These are phyloP conservation scores for Boechera stricta DNA, from an alignment of 345 rosid species.

Conservation along the genomic window DNA sequence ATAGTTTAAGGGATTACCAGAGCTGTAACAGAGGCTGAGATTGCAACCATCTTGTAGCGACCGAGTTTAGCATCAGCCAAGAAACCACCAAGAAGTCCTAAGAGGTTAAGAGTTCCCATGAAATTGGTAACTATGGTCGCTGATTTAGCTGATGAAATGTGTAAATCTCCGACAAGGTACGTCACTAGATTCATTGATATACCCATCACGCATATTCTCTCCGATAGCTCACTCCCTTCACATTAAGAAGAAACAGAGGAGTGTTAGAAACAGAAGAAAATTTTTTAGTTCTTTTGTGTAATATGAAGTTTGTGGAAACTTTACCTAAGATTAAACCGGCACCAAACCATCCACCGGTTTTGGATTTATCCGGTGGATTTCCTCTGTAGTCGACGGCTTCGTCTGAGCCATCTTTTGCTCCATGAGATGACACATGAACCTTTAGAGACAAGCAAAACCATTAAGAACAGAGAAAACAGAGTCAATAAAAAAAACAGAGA, in stretches of 20 bases:
- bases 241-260: conserved; percentile 9
- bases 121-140: conserved; percentile 86
- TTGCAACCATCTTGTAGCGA: conserved; percentile 74
- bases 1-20: conserved; percentile 51
- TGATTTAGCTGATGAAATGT: conserved; percentile 77
- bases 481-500: conserved; percentile 7
- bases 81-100: conserved; percentile 91
- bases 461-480: conserved; percentile 23
- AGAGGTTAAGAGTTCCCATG: conserved; percentile 89
- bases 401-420: conserved; percentile 53
- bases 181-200: conserved; percentile 91
- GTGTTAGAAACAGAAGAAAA: conserved; percentile 1
- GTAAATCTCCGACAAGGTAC: conserved; percentile 79
- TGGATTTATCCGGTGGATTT: conserved; percentile 69
- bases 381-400: conserved; percentile 62
- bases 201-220: conserved; percentile 92
- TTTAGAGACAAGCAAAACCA: conserved; percentile 53
- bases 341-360: conserved; percentile 90
- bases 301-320: neutral
- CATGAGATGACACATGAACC: conserved; percentile 50
- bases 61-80: conserved; percentile 92
- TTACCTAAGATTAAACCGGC: conserved; percentile 92
- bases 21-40: conserved; percentile 69
- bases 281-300: neutral
- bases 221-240: conserved; percentile 82